Base-by-base conservation (phyloP, 805 yeast species). In the Wickerhamiella allomyrinae region DNA sequence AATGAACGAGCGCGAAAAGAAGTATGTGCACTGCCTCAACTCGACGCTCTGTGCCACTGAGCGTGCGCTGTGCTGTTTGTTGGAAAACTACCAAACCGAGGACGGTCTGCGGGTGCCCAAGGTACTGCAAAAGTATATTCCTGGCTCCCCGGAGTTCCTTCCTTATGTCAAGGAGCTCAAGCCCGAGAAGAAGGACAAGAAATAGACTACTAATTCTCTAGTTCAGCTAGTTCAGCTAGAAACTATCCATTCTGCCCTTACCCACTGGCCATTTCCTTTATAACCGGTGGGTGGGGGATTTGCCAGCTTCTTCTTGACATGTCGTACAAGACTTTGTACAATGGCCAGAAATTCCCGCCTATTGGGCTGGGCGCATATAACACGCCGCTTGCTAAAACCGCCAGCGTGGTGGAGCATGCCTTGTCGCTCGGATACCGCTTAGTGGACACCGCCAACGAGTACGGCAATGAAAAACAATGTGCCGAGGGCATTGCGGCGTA, bases 51-150 rank as follows among this genome's bases (percentile, higher is more conserved):
- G 94, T 64, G 98, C 98, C 44, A 91, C 98, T 47, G 93, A 91
- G 74, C 84, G 98, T 70, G 95, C 98, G 14, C 70, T 91, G 58
- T 91, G 98, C 70, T 91, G 98, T 73, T 71, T 91, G 52, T 71
- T 91, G 61, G 98, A 91, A 69, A 91, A 91, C 71, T 91, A 91
- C 70, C 98, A 91, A 72, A 91, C 89, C 46, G 95, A 83, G 60
- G 95, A 86, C 48, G 97, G 98, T 58, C 71, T 89, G 57, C 76
- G 76, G 44, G 75, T 91, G 49, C 98, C 98, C 48, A 94, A 87
- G 67, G 97, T 87, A 33, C 75, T 91, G 63, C 81, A 96, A 72
- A 84, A 76, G 64, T 91, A 80, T 71, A 84, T 91, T 57, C 98
- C 98, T 44, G 98, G 98, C 53, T 94, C 86, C 67, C 98, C 98